Evolutionary conservation across 2,329 filamentous ascomycete genomes (phyloP), one percentile per base, ranked within the genome.

Genomic region (Paraphoma chrysanthemicola): DNA sequence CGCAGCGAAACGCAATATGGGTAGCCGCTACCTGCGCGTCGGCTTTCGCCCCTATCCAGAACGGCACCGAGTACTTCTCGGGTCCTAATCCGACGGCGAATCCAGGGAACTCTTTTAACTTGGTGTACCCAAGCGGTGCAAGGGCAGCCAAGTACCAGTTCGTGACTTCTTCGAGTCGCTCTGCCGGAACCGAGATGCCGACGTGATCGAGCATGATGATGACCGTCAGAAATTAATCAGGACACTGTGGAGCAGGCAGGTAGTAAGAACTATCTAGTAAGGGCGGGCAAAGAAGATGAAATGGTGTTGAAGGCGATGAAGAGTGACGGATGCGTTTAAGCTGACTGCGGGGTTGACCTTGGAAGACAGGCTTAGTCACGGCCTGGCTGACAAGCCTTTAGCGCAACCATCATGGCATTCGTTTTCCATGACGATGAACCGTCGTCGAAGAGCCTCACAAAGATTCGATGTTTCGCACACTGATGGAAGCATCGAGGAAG

Each of bases 141-240:
- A 73, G 68, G n/a, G 64, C 68, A 2, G 57, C 51, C 33, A 59
- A 49, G 48, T 72, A 72, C 55, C 58, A 73, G 14, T 52, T 51
- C 11, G 66, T 56, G 6, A 66, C 55, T 31, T 64, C 64, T 5
- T 64, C 61, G 47, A 57, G 64, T 18, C 56, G 56, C 42, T 59
- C 52, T 14, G 59, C 23, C 12, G 64, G 66, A 14, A 70, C 64
- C 14, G 47, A 42, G 49, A 71, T 63, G 39, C 48, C 51, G 49
- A 68, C 45, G 59, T 72, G 68, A 50, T 69, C 63, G 51, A 68
- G 29, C 49, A 51, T 51, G 29, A 4, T 45, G 30, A 36, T 36
- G 39, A 31, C 6, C 3, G 14, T 3, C n/a, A n/a, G 39, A 17
- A 42, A n/a, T 3, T 14, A 6, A 42, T 42, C 11, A 9, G 8